Conservation (phyloP, 2,329 filamentous ascomycete species). For the Aspergillus latus region DNA sequence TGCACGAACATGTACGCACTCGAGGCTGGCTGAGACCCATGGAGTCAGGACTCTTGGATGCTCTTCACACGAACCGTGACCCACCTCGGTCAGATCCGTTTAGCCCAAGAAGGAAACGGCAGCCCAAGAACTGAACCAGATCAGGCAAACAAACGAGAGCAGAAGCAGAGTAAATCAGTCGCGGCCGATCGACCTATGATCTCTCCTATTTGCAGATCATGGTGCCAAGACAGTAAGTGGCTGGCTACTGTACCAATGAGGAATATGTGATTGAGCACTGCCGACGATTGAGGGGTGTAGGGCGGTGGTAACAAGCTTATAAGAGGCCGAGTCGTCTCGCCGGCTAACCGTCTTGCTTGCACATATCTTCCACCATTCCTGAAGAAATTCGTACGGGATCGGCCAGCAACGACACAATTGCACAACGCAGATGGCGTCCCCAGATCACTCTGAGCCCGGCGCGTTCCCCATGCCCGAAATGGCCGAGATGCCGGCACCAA, state of each 20-base stretch:
- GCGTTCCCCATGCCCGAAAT: slow-evolving; percentile 1
- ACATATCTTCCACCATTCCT: not conserved
- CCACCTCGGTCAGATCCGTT: not conserved
- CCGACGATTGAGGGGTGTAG: not conserved
- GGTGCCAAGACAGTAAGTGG: not conserved
- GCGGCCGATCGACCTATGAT: slow-evolving; percentile 1
- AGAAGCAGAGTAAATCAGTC: not conserved
- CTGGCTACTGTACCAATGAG: not conserved
- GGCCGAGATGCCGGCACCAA: slow-evolving; percentile 1
- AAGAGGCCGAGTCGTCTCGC: not conserved
- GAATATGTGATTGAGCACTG: not conserved
- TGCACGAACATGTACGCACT: not conserved
- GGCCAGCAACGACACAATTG: not conserved
- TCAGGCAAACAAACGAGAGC: not conserved
- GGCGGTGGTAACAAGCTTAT: not conserved
- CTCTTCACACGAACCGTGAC: not conserved
- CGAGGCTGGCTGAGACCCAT: not conserved
- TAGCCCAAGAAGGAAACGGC: not conserved
- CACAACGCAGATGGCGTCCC: not conserved
- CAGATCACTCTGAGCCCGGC: not conserved
- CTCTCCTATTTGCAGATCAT: slow-evolving; percentile 2
- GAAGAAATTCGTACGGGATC: too few species aligned
- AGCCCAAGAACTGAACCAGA: not conserved
- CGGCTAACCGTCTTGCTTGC: not conserved
- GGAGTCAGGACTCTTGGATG: not conserved